Percentiles rank a stretch among this genome's conserved stretches.
Conservation (phyloP, 352 stramenopile genomes). For the Phytophthora cajani region DNA sequence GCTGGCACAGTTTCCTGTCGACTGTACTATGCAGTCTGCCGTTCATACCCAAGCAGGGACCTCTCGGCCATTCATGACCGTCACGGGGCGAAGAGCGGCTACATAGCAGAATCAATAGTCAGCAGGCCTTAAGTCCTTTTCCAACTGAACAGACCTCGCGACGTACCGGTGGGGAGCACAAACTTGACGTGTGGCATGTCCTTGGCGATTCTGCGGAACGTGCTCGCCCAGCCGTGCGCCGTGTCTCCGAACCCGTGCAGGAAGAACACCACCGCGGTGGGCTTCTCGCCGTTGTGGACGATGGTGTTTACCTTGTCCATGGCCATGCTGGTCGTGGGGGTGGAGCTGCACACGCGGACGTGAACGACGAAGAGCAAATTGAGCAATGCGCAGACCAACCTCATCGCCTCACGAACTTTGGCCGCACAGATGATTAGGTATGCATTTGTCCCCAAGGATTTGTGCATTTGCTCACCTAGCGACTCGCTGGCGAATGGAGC, state of each 20-base stretch:
- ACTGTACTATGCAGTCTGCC: no score
- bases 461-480: no score
- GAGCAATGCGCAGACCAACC: not conserved
- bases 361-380: conserved; percentile 8
- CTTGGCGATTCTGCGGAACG: conserved; percentile 58
- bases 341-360: conserved; percentile 9
- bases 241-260: conserved; percentile 94
- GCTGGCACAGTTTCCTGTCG: no score
- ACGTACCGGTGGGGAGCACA: conserved; percentile 53
- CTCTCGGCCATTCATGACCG: conserved; percentile 91
- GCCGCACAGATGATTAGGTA: no score
- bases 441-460: no score
- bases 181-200: conserved; percentile 78
- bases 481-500: no score
- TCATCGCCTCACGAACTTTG: conserved; percentile 6
- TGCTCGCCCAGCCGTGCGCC: conserved; percentile 80
- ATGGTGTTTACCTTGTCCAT: conserved; percentile 44
- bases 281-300: conserved; percentile 29
- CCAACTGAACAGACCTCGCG: not conserved
- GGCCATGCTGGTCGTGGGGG: conserved; percentile 16
- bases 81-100: conserved; percentile 90
- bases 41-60: conserved; percentile 90
- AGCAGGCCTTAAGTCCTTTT: not conserved
- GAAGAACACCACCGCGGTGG: conserved; percentile 53
- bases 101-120: not conserved